Percentiles rank a stretch among this genome's conserved stretches.
phyloP scores from a whole-genome alignment of 2,329 filamentous ascomycete genomes.

The Metarhizium guizhouense region DNA sequence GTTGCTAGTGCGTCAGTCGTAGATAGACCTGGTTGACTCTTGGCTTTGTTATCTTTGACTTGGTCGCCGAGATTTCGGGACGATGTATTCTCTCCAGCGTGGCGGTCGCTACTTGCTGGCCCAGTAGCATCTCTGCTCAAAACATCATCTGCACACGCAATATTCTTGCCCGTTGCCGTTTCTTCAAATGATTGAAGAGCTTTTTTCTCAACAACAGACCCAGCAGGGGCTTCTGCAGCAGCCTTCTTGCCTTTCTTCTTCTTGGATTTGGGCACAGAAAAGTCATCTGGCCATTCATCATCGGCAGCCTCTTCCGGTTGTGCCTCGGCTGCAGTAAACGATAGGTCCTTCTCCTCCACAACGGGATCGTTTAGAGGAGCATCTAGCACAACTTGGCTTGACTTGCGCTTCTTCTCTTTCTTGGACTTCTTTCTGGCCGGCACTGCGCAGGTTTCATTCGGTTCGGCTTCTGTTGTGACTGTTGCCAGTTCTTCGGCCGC shows the following conservation, averaged over 20 bases:
- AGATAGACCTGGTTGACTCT: not conserved
- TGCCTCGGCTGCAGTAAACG: not conserved
- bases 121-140: not conserved
- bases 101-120: not conserved
- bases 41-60: not conserved
- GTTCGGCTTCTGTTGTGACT: constrained; percentile 17
- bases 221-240: constrained; percentile 4
- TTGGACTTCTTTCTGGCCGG: constrained; percentile 14
- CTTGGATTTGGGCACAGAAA: constrained; percentile 13
- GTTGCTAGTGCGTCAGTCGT: constrained; percentile 17
- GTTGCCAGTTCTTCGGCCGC: not conserved
- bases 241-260: constrained; percentile 21
- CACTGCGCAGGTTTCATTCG: not conserved
- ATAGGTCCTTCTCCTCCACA: not conserved
- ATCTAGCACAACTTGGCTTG: constrained; percentile 10
- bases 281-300: constrained; percentile 6
- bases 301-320: not conserved
- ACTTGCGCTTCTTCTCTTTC: constrained; percentile 20
- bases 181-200: not conserved
- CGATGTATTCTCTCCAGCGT: not conserved
- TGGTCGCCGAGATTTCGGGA: not conserved
- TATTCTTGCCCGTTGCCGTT: not conserved
- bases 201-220: not conserved
- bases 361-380: not conserved
- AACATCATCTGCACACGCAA: not conserved